These are phyloP conservation scores for Testicularia cyperi DNA, from an alignment of 1,284 basidiomycete species.

Conservation along the genomic window DNA sequence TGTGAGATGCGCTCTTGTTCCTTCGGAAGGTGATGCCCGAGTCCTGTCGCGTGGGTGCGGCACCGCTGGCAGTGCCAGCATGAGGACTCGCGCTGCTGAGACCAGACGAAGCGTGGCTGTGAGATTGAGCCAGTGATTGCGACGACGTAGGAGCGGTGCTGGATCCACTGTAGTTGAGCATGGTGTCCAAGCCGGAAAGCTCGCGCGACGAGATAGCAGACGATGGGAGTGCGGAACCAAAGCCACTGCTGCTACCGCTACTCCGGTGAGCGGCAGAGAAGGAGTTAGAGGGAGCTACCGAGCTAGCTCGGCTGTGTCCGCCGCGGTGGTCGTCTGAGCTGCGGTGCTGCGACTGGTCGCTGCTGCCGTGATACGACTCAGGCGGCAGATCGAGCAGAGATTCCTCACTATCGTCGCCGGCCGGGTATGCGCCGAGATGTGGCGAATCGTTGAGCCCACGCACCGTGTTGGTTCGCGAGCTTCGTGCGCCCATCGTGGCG, in stretches of 20 bases:
- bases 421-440: conserved; percentile 14
- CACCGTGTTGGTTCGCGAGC: conserved; percentile 34
- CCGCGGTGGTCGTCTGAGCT: conserved; percentile 1
- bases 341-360: conserved; percentile 18
- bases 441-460: conserved; percentile 23
- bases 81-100: too few relatives aligned
- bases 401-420: conserved; percentile 31
- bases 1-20: conserved; percentile 31
- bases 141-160: conserved; percentile 36
- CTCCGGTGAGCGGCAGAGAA: too few relatives aligned
- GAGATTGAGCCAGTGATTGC: too few relatives aligned
- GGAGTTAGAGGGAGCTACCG: not conserved
- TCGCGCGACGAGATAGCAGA: conserved; percentile 14
- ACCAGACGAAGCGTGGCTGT: too few relatives aligned
- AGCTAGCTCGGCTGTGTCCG: too few relatives aligned
- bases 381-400: conserved; percentile 33
- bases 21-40: conserved; percentile 25
- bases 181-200: conserved; percentile 8
- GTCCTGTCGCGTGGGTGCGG: too few relatives aligned
- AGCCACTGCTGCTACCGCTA: too few relatives aligned
- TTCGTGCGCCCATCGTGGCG: conserved; percentile 29
- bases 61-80: too few relatives aligned
- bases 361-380: conserved; percentile 35
- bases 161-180: conserved; percentile 17
- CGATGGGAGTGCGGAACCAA: conserved; percentile 6